Conservation (phyloP, 2,329 filamentous ascomycete species). For the Pseudocercospora fuligena region DNA sequence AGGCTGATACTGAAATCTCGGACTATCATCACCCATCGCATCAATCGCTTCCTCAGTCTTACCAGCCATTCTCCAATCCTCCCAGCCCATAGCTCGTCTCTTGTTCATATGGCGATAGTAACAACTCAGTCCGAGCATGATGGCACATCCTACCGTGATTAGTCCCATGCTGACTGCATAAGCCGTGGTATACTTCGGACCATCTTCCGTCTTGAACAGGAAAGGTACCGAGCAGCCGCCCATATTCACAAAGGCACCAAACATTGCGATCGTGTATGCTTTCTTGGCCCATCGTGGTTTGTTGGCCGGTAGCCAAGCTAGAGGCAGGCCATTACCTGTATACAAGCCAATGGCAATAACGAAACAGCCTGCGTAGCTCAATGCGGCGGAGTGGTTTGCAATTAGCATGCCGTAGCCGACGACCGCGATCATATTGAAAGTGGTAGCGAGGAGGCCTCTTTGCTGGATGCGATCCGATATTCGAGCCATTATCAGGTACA, state of each 20-base stretch:
- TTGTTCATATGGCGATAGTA: constrained; percentile 17
- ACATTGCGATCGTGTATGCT: constrained; percentile 34
- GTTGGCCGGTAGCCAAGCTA: constrained; percentile 40
- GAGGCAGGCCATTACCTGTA: constrained; percentile 35
- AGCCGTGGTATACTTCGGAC: constrained; percentile 16
- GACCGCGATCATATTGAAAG: constrained; percentile 29
- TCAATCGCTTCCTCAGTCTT: constrained; percentile 36
- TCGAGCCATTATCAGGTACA: constrained; percentile 53
- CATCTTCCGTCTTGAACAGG: constrained; percentile 16
- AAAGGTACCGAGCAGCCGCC: constrained; percentile 21
- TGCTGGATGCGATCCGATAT: constrained; percentile 50
- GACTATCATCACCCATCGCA: constrained; percentile 53
- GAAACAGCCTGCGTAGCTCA: constrained; percentile 36
- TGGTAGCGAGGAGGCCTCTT: constrained; percentile 31
- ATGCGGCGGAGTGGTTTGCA: constrained; percentile 8
- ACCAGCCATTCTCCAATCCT: constrained; percentile 20
- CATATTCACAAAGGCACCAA: constrained; percentile 16
- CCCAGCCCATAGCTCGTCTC: constrained; percentile 14
- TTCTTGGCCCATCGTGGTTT: constrained; percentile 41
- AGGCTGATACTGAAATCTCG: constrained; percentile 40
- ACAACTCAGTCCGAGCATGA: constrained; percentile 18
- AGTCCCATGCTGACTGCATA: constrained; percentile 21
- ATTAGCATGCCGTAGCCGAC: constrained; percentile 34
- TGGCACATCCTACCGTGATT: constrained; percentile 25
- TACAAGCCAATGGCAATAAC: constrained; percentile 39